These are phyloP conservation scores for Monosporascus sp. DNA, from an alignment of 2,329 filamentous ascomycete genomes.

Conservation along the genomic window DNA sequence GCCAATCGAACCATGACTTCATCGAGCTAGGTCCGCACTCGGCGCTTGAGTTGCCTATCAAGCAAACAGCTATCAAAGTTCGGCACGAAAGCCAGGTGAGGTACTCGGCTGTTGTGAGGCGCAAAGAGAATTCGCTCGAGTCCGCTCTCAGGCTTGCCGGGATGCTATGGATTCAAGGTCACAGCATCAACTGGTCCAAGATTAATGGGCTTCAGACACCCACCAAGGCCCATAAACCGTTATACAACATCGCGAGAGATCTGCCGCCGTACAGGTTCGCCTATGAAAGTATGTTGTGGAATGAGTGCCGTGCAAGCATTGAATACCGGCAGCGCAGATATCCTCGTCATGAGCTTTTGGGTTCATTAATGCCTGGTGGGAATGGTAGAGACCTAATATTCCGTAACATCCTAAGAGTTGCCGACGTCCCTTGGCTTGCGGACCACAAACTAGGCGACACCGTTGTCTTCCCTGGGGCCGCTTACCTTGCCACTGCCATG, in stretches of 20 bases:
- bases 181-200: constrained; percentile 2
- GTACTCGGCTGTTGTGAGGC: constrained; percentile 3
- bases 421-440: constrained; percentile 36
- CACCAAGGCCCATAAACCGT: not conserved
- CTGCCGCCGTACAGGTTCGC: not conserved
- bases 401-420: constrained; percentile 31
- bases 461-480: constrained; percentile 36
- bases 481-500: constrained; percentile 35
- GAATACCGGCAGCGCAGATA: not conserved
- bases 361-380: not conserved
- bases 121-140: not conserved
- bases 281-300: not conserved
- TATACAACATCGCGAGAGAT: not conserved
- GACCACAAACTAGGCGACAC: constrained; percentile 35
- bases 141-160: not conserved
- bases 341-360: not conserved
- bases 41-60: constrained; percentile 2
- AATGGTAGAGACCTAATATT: constrained; percentile 25
- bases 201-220: constrained; percentile 1
- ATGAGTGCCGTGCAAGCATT: not conserved
- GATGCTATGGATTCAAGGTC: constrained; percentile 4
- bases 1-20: not conserved
- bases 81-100: not conserved
- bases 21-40: constrained; percentile 4
- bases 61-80: not conserved